Evolutionary conservation across 257 asterid species (phyloP), one percentile per base, ranked within the genome.

Genomic region (Capsicum chinense): DNA sequence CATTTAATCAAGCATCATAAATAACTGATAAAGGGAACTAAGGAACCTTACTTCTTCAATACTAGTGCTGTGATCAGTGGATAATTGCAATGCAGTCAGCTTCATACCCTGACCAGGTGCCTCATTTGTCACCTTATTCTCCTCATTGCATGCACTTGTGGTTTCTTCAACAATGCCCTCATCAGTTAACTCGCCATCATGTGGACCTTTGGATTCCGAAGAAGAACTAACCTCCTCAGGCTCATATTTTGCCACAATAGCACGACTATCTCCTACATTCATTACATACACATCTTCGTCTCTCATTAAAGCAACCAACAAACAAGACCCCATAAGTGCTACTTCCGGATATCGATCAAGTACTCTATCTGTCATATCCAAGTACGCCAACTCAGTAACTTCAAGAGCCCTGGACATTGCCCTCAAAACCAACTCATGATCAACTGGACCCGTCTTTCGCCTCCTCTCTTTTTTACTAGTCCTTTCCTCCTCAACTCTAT

Each of bases 211-310:
- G 9, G 79, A 57, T 73, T 86, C 89, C 21, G 90, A 63, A 85
- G 87, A 87, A 73, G 87, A 85, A 85, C 84, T 86, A 56, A 62
- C 92, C 82, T 90, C 93, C 83, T 88, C 91, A n/a, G 85, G 84
- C 88, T 90, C 93, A 50, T 84, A 86, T 86, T 95, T 97, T 9
- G 99, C 99, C 78, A 95, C 97, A 83, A 95, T 93, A 82, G 99
- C 99, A 83, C 99, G 93, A 88, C 99, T 94, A 88, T 95, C 99
- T 70, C 99, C 99, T 73, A 95, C 92, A 80, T 95, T 95, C 99
- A 95, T 95, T 88, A 93, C 98, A 88, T 93, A 95, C 56, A 95
- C 99, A 83, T 94, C 99, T n/a, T 94, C 99, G 79, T 94, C 99
- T 88, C 97, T 95, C 99, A 95, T 95, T 91, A 94, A 90, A 0